These are phyloP conservation scores for Ceratocystis papillata DNA, from an alignment of 2,329 filamentous ascomycete genomes.

Conservation along the genomic window DNA sequence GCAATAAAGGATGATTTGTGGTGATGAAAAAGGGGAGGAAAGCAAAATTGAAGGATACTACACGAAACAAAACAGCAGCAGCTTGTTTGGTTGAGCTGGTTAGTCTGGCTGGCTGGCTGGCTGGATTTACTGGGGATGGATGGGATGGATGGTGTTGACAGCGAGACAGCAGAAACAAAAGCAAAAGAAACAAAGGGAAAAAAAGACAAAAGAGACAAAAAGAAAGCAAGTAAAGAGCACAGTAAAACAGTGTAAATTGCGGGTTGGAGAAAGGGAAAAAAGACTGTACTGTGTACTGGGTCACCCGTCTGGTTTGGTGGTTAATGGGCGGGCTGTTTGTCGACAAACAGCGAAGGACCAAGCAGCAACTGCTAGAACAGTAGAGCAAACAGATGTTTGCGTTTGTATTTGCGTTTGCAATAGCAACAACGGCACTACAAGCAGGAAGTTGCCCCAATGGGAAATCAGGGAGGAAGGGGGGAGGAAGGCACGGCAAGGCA, in stretches of 20 bases:
- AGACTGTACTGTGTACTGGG: neutral
- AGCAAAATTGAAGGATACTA: neutral
- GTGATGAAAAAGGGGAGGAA: neutral
- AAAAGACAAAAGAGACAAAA: neutral
- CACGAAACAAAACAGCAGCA: conserved; percentile 3
- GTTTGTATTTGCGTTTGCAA: neutral
- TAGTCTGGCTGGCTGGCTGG: neutral
- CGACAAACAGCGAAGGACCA: conserved; percentile 1
- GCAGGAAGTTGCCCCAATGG: neutral
- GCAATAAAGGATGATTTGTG: conserved; percentile 6
- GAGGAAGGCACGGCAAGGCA: neutral
- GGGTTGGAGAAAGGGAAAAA: neutral
- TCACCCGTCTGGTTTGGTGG: neutral
- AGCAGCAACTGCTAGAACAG: neutral
- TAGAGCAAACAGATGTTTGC: neutral
- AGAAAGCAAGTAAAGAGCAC: neutral
- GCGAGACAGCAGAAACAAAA: neutral
- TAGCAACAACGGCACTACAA: neutral
- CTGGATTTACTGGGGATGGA: no score
- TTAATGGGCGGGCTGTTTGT: neutral
- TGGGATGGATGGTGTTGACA: neutral
- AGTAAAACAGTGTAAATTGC: neutral
- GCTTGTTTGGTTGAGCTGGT: neutral
- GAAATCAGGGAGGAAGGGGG: neutral
- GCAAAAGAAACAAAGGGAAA: neutral